Conservation (phyloP, 1,284 basidiomycete species). For the Taiwanofungus camphoratus region DNA sequence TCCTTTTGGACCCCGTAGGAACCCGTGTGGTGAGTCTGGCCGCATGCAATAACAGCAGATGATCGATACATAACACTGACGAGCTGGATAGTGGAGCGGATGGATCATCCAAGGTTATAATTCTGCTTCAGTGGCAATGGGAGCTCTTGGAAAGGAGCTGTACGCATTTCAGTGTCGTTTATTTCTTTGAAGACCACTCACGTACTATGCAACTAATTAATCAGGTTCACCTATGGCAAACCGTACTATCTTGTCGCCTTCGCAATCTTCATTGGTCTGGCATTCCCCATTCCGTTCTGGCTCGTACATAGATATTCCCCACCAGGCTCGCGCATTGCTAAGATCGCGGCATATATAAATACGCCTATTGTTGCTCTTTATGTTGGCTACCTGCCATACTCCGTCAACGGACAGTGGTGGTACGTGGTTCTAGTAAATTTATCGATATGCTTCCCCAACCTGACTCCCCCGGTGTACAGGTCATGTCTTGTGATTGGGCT, state of each 20-base stretch:
- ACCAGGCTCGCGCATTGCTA: constrained; percentile 28
- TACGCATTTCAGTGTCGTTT: constrained; percentile 17
- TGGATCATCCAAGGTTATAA: constrained; percentile 49
- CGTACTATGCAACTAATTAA: not conserved
- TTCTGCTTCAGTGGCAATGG: constrained; percentile 52
- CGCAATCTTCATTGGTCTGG: constrained; percentile 43
- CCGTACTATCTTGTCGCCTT: constrained; percentile 46
- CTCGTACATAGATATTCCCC: constrained; percentile 35
- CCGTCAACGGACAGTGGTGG: constrained; percentile 46
- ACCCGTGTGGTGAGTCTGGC: constrained; percentile 34
- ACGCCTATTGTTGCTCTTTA: constrained; percentile 45
- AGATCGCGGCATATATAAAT: constrained; percentile 41
- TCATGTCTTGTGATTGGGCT: constrained; percentile 45
- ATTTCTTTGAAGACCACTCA: not conserved
- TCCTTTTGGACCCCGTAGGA: constrained; percentile 44
- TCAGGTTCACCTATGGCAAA: constrained; percentile 31
- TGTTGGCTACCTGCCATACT: constrained; percentile 50
- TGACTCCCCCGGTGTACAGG: constrained; percentile 27
- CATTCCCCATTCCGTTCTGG: constrained; percentile 47
- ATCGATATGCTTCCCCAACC: not conserved
- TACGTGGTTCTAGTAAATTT: no score
- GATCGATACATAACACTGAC: constrained; percentile 5
- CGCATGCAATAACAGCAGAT: not conserved
- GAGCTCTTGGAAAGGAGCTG: constrained; percentile 47
- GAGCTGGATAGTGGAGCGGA: constrained; percentile 37